phyloP scores from a whole-genome alignment of 2,329 filamentous ascomycete species.

The Gyromitra esculenta region DNA sequence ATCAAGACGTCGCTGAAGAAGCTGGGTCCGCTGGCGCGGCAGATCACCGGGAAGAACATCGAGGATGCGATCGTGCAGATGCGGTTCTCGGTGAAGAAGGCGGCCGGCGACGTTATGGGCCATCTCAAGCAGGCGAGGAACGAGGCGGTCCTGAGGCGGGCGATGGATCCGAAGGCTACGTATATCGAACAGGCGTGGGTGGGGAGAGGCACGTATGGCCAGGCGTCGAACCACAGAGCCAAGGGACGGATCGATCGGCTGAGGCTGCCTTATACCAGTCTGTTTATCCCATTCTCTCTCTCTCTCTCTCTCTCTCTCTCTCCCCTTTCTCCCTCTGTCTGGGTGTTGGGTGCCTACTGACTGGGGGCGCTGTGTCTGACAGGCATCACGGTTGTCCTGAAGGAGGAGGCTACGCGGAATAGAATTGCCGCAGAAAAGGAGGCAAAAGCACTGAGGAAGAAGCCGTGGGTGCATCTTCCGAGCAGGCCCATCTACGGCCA shows the following conservation, averaged over 20 bases:
- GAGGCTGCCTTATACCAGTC: slow-evolving; percentile 77
- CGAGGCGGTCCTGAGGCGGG: slow-evolving; percentile 78
- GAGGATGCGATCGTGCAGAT: slow-evolving; percentile 95
- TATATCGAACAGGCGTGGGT: slow-evolving; percentile 96
- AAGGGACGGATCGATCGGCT: slow-evolving; percentile 76
- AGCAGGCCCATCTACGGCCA: slow-evolving; percentile 85
- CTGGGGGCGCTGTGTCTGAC: slow-evolving; percentile 16
- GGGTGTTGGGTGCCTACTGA: neutral
- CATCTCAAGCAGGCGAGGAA: slow-evolving; percentile 85
- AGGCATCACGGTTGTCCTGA: slow-evolving; percentile 83
- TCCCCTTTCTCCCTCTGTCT: neutral
- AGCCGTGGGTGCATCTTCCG: slow-evolving; percentile 87
- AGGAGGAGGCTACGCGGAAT: slow-evolving; percentile 91
- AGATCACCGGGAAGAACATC: slow-evolving; percentile 92
- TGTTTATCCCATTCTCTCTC: slow-evolving; percentile 60
- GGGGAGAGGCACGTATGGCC: slow-evolving; percentile 74
- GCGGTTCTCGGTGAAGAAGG: slow-evolving; percentile 94
- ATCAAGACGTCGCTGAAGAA: slow-evolving; percentile 93
- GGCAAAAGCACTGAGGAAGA: slow-evolving; percentile 76
- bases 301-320: no score
- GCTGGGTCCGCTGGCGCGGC: slow-evolving; percentile 81
- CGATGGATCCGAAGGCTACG: slow-evolving; percentile 89
- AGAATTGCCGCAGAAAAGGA: slow-evolving; percentile 80
- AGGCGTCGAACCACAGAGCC: slow-evolving; percentile 75
- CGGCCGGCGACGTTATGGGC: slow-evolving; percentile 78